Conservation (phyloP, 345 rosid genomes). For the Xanthoceras sorbifolium region DNA sequence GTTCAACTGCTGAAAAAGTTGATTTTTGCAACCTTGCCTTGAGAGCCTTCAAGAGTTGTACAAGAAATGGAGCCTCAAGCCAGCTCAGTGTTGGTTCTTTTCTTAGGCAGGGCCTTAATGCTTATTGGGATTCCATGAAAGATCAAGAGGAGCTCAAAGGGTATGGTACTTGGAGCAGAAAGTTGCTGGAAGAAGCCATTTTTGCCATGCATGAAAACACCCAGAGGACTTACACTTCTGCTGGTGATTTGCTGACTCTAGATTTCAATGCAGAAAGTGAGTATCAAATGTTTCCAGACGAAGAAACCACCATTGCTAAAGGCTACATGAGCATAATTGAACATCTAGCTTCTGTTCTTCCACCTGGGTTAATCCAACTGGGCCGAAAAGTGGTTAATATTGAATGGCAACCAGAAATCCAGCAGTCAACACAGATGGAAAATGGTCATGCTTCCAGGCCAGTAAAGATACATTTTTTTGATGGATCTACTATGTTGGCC, state of each 20-base stretch:
- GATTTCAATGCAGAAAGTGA: conserved; percentile 87
- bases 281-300: conserved; percentile 88
- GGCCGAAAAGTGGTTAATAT: conserved; percentile 62
- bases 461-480: conserved; percentile 79
- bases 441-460: conserved; percentile 43
- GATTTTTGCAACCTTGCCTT: conserved; percentile 40
- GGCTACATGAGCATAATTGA: conserved; percentile 73
- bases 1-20: conserved; percentile 18
- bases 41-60: conserved; percentile 39
- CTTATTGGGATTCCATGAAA: conserved; percentile 51
- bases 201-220: conserved; percentile 72
- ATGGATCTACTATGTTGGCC: conserved; percentile 71
- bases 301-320: conserved; percentile 94
- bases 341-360: conserved; percentile 75
- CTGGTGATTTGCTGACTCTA: conserved; percentile 68
- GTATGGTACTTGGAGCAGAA: conserved; percentile 55
- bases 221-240: conserved; percentile 91
- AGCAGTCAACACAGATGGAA: conserved; percentile 24
- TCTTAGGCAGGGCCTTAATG: conserved; percentile 54
- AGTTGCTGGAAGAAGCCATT: conserved; percentile 64
- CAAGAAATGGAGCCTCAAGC: conserved; percentile 33
- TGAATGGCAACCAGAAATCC: conserved; percentile 61
- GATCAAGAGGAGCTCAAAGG: conserved; percentile 34
- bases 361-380: conserved; percentile 65
- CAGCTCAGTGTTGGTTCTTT: conserved; percentile 66